phyloP scores from a whole-genome alignment of 805 yeast genomes.

The Dipodascopsis uninucleata region DNA sequence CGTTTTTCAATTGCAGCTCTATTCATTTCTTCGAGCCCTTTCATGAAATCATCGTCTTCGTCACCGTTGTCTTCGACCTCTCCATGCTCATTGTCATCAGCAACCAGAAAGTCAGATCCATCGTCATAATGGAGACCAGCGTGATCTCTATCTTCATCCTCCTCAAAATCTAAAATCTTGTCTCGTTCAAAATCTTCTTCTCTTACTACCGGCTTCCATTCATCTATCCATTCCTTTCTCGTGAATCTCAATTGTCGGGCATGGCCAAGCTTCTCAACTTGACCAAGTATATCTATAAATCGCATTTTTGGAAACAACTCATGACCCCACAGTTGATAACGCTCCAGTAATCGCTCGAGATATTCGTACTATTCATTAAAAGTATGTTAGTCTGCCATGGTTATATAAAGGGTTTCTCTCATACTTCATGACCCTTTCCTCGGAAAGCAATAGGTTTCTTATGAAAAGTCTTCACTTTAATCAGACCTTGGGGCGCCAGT shows the following conservation, averaged over 20 bases:
- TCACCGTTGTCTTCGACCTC: constrained; percentile 1
- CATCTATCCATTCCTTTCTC: constrained; percentile 18
- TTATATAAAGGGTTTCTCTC: background rate
- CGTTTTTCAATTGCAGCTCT: no score
- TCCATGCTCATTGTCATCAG: constrained; percentile 1
- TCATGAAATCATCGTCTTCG: background rate
- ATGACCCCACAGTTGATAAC: constrained; percentile 76
- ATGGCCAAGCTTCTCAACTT: constrained; percentile 50
- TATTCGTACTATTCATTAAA: constrained; percentile 40
- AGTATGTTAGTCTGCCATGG: background rate
- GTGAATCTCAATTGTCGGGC: constrained; percentile 40
- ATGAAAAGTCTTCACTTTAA: no score
- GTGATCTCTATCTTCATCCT: constrained; percentile 1
- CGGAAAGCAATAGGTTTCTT: constrained; percentile 35
- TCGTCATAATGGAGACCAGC: constrained; percentile 5
- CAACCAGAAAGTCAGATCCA: constrained; percentile 15
- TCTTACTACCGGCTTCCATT: constrained; percentile 10
- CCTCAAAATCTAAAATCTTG: background rate
- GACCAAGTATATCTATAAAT: constrained; percentile 61
- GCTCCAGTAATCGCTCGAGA: constrained; percentile 47
- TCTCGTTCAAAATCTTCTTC: background rate
- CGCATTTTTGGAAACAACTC: constrained; percentile 73
- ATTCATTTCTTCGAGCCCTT: no score
- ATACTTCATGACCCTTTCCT: constrained; percentile 44
- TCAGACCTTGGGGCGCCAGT: constrained; percentile 54